Conservation (phyloP, 352 stramenopile genomes). For the Globisporangium echinulatum region DNA sequence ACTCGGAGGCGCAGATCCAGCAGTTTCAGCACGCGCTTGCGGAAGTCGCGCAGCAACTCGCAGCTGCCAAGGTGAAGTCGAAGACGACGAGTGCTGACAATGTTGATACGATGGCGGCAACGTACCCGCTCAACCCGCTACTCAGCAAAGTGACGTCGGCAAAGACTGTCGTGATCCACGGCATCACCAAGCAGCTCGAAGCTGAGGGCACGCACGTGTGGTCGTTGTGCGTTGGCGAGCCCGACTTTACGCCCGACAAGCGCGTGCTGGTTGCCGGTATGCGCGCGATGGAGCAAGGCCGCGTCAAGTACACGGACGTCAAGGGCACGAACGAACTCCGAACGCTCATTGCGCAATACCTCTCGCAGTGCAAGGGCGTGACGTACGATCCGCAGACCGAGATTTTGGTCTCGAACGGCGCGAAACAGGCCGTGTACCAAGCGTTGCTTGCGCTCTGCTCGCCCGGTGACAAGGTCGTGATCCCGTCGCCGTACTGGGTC, state of each 20-base stretch:
- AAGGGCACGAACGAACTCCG: slow-evolving; percentile 88
- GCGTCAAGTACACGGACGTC: slow-evolving; percentile 94
- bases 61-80: slow-evolving; percentile 9
- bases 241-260: slow-evolving; percentile 90
- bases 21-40: slow-evolving; percentile 61
- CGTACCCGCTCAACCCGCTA: slow-evolving; percentile 70
- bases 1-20: slow-evolving; percentile 79
- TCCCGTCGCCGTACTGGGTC: slow-evolving; percentile 96
- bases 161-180: slow-evolving; percentile 93
- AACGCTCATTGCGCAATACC: slow-evolving; percentile 86
- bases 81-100: slow-evolving; percentile 2
- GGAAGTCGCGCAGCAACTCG: slow-evolving; percentile 44
- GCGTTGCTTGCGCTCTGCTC: slow-evolving; percentile 88
- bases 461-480: slow-evolving; percentile 91
- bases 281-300: slow-evolving; percentile 53
- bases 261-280: slow-evolving; percentile 90
- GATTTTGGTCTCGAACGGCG: slow-evolving; percentile 95
- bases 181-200: slow-evolving; percentile 93
- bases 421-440: slow-evolving; percentile 94
- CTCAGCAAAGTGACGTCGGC: slow-evolving; percentile 76
- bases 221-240: slow-evolving; percentile 94
- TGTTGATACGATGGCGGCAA: slow-evolving; percentile 34
- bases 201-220: slow-evolving; percentile 87
- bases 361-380: slow-evolving; percentile 87
- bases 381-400: slow-evolving; percentile 86